Evolutionary conservation across 176 grass and related monocot species (phyloP).

Genomic region (Triticum urartu): DNA sequence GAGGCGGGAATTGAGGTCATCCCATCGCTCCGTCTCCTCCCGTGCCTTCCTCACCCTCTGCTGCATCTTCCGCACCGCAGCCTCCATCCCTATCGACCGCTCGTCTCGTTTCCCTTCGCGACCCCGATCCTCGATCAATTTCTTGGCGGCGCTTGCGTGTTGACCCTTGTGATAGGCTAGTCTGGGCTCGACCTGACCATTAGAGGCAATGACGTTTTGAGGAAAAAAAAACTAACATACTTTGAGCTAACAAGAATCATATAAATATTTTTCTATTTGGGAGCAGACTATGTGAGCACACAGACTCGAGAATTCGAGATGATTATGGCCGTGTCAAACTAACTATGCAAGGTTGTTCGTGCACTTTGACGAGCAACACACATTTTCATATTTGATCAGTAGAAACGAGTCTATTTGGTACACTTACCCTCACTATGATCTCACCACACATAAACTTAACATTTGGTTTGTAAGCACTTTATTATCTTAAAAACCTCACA

Average conservation of each 20-base stretch:
- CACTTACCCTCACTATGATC: background rate
- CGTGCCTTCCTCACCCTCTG: slow-evolving; percentile 49
- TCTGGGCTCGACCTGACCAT: too few species aligned
- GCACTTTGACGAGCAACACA: too few species aligned
- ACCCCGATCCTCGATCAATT: background rate
- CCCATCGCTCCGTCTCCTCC: slow-evolving; percentile 63
- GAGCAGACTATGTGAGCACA: background rate
- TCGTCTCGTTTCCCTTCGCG: background rate
- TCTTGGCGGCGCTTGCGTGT: background rate
- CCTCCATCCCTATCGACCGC: slow-evolving; percentile 29
- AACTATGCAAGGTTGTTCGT: background rate
- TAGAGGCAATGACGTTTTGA: too few species aligned
- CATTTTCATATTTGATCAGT: too few species aligned
- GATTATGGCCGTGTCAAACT: background rate
- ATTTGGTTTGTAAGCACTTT: background rate
- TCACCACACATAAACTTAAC: background rate
- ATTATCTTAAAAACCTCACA: background rate
- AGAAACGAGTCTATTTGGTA: too few species aligned
- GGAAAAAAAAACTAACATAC: too few species aligned
- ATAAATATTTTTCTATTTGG: too few species aligned
- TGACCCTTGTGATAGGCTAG: too few species aligned
- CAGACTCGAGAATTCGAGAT: background rate
- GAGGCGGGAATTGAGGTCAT: slow-evolving; percentile 51
- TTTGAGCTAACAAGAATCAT: too few species aligned
- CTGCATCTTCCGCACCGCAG: slow-evolving; percentile 63